These are phyloP conservation scores for Quercus alba DNA, from an alignment of 306 rosid species.

Conservation along the genomic window DNA sequence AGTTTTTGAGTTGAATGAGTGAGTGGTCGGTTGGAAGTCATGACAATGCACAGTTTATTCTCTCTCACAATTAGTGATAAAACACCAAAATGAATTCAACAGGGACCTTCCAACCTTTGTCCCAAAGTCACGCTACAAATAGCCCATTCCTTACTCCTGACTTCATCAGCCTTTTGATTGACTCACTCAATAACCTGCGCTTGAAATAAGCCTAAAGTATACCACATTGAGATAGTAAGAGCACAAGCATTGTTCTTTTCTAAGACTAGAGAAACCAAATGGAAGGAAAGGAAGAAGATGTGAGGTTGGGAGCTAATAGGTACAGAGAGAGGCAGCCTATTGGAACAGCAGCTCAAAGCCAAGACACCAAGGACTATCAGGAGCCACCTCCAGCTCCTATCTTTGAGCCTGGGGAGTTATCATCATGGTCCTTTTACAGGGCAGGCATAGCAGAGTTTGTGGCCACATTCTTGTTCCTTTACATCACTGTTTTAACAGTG, in stretches of 20 bases:
- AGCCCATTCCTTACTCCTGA: conserved; percentile 5
- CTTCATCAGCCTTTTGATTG: neutral
- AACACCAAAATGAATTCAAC: neutral
- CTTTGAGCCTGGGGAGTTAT: conserved; percentile 33
- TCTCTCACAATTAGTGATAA: neutral
- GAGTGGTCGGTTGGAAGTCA: conserved; percentile 24
- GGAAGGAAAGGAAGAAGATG: conserved; percentile 49
- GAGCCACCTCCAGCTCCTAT: conserved; percentile 41
- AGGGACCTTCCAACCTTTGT: conserved; percentile 2
- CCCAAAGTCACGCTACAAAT: conserved; percentile 25
- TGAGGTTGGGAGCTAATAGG: conserved; percentile 39
- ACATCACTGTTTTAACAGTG: conserved; percentile 35
- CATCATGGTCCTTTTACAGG: conserved; percentile 48
- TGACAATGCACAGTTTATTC: conserved; percentile 16
- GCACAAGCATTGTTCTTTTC: neutral
- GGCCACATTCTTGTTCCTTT: conserved; percentile 50
- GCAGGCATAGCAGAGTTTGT: conserved; percentile 51
- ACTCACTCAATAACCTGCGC: neutral
- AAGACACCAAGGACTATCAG: conserved; percentile 29
- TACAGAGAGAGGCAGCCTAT: conserved; percentile 38
- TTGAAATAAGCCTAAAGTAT: neutral
- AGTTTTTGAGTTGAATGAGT: neutral
- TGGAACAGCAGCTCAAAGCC: conserved; percentile 36
- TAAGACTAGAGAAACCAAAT: neutral
- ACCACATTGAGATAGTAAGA: neutral